Conservation (phyloP, 2,329 filamentous ascomycete species). For the Sclerotinia minor region DNA sequence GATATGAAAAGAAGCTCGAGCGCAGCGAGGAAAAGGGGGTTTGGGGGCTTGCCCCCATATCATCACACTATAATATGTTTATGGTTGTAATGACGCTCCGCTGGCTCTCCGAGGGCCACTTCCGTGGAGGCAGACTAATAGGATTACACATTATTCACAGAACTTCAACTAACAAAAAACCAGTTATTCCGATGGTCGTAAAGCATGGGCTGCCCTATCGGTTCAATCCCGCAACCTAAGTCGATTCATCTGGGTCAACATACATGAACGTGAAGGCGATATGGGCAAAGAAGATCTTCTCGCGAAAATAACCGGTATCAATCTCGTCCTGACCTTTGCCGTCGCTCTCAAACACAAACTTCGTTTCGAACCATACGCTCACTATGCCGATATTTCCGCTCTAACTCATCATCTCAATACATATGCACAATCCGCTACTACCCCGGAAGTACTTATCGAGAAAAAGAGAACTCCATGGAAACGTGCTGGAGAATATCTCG, state of each 20-base stretch:
- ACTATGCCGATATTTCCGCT: conserved; percentile 71
- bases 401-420: conserved; percentile 73
- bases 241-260: conserved; percentile 81
- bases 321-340: conserved; percentile 76
- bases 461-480: conserved; percentile 52
- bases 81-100: background rate
- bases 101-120: conserved; percentile 9
- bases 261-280: conserved; percentile 58
- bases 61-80: background rate
- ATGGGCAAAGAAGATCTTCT: conserved; percentile 66
- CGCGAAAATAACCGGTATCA: conserved; percentile 66
- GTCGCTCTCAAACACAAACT: conserved; percentile 78
- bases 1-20: background rate
- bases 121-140: conserved; percentile 6
- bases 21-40: conserved; percentile 1
- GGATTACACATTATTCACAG: background rate
- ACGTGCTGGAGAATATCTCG: conserved; percentile 68
- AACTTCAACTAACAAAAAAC: conserved; percentile 1
- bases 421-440: conserved; percentile 61
- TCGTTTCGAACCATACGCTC: conserved; percentile 78
- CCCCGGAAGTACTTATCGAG: conserved; percentile 40
- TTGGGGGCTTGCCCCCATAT: conserved; percentile 6
- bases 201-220: conserved; percentile 61
- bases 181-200: conserved; percentile 60
- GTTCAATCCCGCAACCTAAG: conserved; percentile 67